Conservation (phyloP, 2,329 filamentous ascomycete genomes). For the Beauveria australis region DNA sequence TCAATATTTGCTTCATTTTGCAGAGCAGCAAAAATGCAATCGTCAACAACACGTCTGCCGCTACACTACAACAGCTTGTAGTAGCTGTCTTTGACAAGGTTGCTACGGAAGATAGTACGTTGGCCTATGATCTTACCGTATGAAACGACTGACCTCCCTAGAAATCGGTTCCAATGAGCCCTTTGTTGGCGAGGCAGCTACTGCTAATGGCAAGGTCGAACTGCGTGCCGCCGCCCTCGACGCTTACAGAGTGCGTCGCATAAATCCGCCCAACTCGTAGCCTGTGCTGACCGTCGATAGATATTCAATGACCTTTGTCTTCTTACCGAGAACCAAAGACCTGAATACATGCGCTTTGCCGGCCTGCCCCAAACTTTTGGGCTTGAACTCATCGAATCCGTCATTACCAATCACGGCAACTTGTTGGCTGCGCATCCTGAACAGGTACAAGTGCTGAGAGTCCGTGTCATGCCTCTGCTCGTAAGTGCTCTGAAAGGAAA, state of each 20-base stretch:
- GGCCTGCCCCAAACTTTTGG: slow-evolving; percentile 75
- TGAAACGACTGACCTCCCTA: slow-evolving; percentile 19
- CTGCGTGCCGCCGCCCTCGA: slow-evolving; percentile 74
- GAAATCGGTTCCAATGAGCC: slow-evolving; percentile 42
- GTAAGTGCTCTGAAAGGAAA: slow-evolving; percentile 70
- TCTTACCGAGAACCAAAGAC: slow-evolving; percentile 73
- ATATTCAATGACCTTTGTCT: slow-evolving; percentile 87
- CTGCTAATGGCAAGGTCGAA: slow-evolving; percentile 54
- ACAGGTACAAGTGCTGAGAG: slow-evolving; percentile 68
- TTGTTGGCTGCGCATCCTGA: slow-evolving; percentile 74
- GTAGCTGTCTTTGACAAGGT: slow-evolving; percentile 93
- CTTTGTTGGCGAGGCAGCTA: slow-evolving; percentile 58
- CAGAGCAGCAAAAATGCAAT: slow-evolving; percentile 89
- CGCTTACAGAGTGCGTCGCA: slow-evolving; percentile 58
- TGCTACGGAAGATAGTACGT: slow-evolving; percentile 67
- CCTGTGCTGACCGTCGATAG: slow-evolving; percentile 27
- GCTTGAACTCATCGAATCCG: slow-evolving; percentile 84
- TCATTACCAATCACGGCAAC: slow-evolving; percentile 75
- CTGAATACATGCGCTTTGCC: slow-evolving; percentile 73
- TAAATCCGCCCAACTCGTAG: not conserved
- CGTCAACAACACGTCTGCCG: slow-evolving; percentile 90
- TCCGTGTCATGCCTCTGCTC: slow-evolving; percentile 74
- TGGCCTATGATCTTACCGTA: not conserved
- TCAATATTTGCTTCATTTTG: slow-evolving; percentile 87
- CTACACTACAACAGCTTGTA: slow-evolving; percentile 91